These are phyloP conservation scores for Lachnellula occidentalis DNA, from an alignment of 2,329 filamentous ascomycete species.

Conservation along the genomic window DNA sequence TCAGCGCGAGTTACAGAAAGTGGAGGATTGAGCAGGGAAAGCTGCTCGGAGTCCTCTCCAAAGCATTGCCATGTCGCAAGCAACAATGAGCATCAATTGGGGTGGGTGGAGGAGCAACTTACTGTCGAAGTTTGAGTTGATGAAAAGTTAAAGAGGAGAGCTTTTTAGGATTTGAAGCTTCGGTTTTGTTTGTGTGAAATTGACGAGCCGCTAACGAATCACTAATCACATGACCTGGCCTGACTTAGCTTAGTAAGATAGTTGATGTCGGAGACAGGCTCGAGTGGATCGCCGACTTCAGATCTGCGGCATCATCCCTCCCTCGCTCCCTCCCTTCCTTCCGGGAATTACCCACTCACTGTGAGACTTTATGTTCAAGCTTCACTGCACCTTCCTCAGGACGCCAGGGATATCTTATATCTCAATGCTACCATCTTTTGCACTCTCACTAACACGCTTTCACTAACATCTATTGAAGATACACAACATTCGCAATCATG, in stretches of 20 bases:
- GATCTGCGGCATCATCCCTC: background rate
- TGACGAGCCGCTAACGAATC: background rate
- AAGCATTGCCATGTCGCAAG: background rate
- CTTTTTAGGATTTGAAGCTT: background rate
- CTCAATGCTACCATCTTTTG: background rate
- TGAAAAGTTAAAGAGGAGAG: slow-evolving; percentile 4
- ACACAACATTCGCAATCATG: background rate
- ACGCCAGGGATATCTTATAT: background rate
- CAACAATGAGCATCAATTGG: background rate
- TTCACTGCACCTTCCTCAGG: background rate
- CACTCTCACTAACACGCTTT: background rate
- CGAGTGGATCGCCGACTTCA: too few relatives aligned
- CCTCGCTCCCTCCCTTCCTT: background rate
- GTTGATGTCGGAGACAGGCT: background rate
- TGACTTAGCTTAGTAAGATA: too few relatives aligned
- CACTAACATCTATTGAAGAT: background rate
- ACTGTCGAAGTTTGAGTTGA: slow-evolving; percentile 9
- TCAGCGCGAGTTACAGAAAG: background rate
- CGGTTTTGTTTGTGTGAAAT: background rate
- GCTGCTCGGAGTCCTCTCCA: background rate
- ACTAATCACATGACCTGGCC: background rate
- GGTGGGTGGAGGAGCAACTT: background rate
- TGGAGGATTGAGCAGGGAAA: background rate
- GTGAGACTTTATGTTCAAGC: background rate
- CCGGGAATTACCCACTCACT: background rate